phyloP scores from a whole-genome alignment of 805 yeast species.

The Barnettozyma wickerhamii region DNA sequence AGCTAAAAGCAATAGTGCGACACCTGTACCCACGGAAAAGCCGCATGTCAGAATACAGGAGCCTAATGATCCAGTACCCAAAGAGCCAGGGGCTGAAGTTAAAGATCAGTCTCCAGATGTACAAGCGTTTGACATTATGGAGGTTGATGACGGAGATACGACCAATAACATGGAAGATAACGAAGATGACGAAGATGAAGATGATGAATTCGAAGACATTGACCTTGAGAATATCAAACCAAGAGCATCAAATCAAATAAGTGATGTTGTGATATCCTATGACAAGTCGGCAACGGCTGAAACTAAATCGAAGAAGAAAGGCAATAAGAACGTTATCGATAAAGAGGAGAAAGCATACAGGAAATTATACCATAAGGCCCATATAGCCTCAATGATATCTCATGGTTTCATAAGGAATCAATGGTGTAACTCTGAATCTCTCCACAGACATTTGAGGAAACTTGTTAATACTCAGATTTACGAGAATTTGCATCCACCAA shows the following conservation, averaged over 20 bases:
- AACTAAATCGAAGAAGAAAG: conserved; percentile 18
- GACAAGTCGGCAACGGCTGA: conserved; percentile 20
- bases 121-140: conserved; percentile 9
- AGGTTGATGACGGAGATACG: conserved; percentile 6
- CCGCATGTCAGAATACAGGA: too few species aligned
- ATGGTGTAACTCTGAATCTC: conserved; percentile 58
- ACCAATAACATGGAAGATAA: conserved; percentile 16
- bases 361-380: conserved; percentile 50
- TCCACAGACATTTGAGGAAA: conserved; percentile 38
- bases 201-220: conserved; percentile 24
- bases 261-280: conserved; percentile 15
- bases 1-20: not conserved
- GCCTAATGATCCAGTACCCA: not conserved
- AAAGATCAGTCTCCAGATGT: not conserved
- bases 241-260: conserved; percentile 17
- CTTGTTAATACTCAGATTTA: conserved; percentile 45
- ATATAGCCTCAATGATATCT: conserved; percentile 52
- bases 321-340: conserved; percentile 33
- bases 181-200: conserved; percentile 27
- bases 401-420: conserved; percentile 68
- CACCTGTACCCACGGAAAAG: not conserved
- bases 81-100: not conserved
- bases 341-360: conserved; percentile 55
- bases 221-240: conserved; percentile 19
- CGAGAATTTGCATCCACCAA: conserved; percentile 45